These are phyloP conservation scores for Grammothele lineata DNA, from an alignment of 768 basidiomycete genomes.

Conservation along the genomic window DNA sequence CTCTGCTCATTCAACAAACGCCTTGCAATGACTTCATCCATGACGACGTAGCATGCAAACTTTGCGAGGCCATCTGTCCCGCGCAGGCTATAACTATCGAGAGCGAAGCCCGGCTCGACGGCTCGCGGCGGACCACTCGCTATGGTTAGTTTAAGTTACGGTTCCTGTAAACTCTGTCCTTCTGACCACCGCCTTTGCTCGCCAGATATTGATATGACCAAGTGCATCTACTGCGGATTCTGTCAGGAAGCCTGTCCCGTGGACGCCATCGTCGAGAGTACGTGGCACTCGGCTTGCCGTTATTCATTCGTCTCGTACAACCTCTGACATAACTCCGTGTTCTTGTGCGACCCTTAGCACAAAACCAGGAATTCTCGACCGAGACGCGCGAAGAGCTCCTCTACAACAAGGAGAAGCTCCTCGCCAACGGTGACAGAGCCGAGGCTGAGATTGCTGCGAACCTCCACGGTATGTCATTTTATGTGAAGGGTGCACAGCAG, in stretches of 20 bases:
- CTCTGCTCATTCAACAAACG: no score
- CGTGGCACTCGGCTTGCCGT: slow-evolving; percentile 23
- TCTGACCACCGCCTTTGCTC: neutral
- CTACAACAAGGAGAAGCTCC: slow-evolving; percentile 98
- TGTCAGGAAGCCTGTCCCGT: slow-evolving; percentile 99
- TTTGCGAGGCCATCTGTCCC: slow-evolving; percentile 98
- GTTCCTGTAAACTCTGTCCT: slow-evolving; percentile 5
- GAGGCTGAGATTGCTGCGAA: slow-evolving; percentile 99
- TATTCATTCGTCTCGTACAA: no score
- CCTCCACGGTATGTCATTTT: slow-evolving; percentile 50
- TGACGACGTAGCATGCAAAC: slow-evolving; percentile 81
- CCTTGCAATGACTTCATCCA: slow-evolving; percentile 3
- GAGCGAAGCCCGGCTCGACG: slow-evolving; percentile 93
- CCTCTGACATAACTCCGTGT: no score
- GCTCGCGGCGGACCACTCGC: slow-evolving; percentile 94
- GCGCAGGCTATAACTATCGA: slow-evolving; percentile 99
- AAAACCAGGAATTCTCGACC: slow-evolving; percentile 96
- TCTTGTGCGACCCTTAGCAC: slow-evolving; percentile 48
- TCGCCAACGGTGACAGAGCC: slow-evolving; percentile 92
- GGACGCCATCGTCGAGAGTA: slow-evolving; percentile 98
- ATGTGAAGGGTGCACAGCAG: neutral
- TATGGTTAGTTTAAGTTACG: slow-evolving; percentile 55
- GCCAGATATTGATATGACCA: slow-evolving; percentile 98
- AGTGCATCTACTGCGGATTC: slow-evolving; percentile 99
- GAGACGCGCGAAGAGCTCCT: slow-evolving; percentile 97